phyloP scores from a whole-genome alignment of 441 rosid species.

The Flueggea neowawraea region DNA sequence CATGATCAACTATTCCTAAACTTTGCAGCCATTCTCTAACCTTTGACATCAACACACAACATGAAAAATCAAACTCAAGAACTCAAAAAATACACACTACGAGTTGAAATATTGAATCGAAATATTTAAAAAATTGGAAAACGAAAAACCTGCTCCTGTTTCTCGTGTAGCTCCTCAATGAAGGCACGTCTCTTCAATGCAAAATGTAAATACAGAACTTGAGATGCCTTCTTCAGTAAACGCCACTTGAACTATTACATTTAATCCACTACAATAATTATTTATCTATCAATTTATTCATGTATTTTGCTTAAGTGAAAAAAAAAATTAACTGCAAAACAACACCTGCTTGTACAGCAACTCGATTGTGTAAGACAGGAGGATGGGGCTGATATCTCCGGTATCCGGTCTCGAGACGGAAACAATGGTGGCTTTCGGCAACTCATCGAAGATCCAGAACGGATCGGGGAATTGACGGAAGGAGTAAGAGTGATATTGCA shows the following conservation, averaged over 20 bases:
- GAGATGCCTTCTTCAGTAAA: conserved; percentile 84
- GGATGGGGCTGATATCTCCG: conserved; percentile 86
- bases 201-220: conserved; percentile 87
- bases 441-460: conserved; percentile 71
- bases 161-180: conserved; percentile 95
- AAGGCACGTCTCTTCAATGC: conserved; percentile 86
- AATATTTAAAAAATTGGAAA: background rate
- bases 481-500: conserved; percentile 32
- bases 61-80: background rate
- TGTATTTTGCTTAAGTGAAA: too few relatives aligned
- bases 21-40: conserved; percentile 99
- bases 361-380: conserved; percentile 82
- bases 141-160: conserved; percentile 89
- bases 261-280: background rate
- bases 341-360: conserved; percentile 83
- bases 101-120: too few relatives aligned
- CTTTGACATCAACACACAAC: conserved; percentile 31
- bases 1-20: conserved; percentile 90
- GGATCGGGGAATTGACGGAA: conserved; percentile 39
- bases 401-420: conserved; percentile 89
- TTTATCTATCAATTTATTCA: background rate
- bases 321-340: too few relatives aligned
- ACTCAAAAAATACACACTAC: background rate
- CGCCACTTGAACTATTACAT: conserved; percentile 88
- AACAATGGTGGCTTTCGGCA: conserved; percentile 71